Percentiles rank a stretch among this genome's conserved stretches.
phyloP scores from a whole-genome alignment of 495 filamentous ascomycete species.

The Penicillium salamii region DNA sequence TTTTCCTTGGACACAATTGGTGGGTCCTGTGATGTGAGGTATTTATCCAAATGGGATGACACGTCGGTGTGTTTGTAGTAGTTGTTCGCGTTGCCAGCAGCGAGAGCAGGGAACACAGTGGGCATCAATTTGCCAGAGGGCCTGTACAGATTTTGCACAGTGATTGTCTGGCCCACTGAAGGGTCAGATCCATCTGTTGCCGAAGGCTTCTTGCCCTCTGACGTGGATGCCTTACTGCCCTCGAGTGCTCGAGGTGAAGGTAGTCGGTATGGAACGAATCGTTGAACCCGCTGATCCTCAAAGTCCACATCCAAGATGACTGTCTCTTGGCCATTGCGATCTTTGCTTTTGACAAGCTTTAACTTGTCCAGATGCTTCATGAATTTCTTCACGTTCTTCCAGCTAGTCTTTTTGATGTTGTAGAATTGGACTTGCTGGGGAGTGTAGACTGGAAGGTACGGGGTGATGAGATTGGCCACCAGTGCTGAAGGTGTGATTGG shows the following conservation, averaged over 20 bases:
- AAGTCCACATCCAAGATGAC: constrained; percentile 69
- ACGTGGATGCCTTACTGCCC: constrained; percentile 28
- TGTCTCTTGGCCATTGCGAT: constrained; percentile 63
- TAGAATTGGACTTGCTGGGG: constrained; percentile 54
- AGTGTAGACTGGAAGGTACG: constrained; percentile 62
- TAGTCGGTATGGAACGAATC: constrained; percentile 64
- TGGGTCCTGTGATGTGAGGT: constrained; percentile 51
- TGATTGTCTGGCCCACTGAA: constrained; percentile 56
- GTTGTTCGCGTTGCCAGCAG: constrained; percentile 43
- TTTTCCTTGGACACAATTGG: constrained; percentile 55
- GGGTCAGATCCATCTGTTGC: constrained; percentile 40
- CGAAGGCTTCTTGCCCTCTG: constrained; percentile 41
- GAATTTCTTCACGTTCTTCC: constrained; percentile 73
- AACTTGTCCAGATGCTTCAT: constrained; percentile 69
- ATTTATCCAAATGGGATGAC: constrained; percentile 40
- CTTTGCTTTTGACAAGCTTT: constrained; percentile 61
- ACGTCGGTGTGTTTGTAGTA: constrained; percentile 52
- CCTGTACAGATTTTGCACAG: constrained; percentile 51
- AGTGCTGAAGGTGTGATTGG: constrained; percentile 64
- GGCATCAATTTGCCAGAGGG: constrained; percentile 57
- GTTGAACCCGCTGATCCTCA: constrained; percentile 47
- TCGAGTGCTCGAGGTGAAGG: constrained; percentile 42
- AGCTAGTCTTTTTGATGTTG: constrained; percentile 72
- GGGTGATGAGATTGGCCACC: constrained; percentile 63
- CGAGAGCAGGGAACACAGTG: constrained; percentile 47